Conservation (phyloP, 1,139 yeast genomes). For the Suhomyces anneliseae region DNA sequence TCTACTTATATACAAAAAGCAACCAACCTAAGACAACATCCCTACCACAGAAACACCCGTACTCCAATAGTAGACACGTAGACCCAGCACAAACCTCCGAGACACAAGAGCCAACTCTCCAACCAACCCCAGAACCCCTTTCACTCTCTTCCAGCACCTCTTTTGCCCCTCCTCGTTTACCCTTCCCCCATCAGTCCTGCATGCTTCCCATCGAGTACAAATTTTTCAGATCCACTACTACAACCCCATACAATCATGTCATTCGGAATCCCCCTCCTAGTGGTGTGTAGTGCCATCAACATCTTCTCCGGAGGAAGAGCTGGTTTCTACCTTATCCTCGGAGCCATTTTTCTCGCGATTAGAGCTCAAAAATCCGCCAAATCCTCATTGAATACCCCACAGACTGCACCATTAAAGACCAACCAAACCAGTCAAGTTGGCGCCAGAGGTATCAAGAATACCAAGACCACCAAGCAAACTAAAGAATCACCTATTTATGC, state of each 20-base stretch:
- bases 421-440: not conserved
- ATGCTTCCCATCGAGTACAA: conserved; percentile 3
- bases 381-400: not conserved
- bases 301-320: conserved; percentile 5
- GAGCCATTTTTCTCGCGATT: conserved; percentile 1
- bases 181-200: conserved; percentile 2
- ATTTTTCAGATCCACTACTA: conserved; percentile 1
- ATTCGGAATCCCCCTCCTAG: conserved; percentile 3
- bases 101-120: no score
- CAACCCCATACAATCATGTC: conserved; percentile 1
- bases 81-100: no score
- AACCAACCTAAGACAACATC: no score
- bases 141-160: no score
- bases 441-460: not conserved
- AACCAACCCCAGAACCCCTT: no score
- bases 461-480: conserved; percentile 1
- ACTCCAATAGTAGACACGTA: no score
- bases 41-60: no score
- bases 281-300: conserved; percentile 6
- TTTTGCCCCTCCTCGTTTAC: no score
- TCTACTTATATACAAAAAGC: no score
- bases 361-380: not conserved
- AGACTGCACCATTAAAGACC: not conserved
- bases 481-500: conserved; percentile 40
- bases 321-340: conserved; percentile 4